Percentiles rank a stretch among this genome's conserved stretches.
Conservation (phyloP, 2,329 filamentous ascomycete species). For the Fusarium coicis region DNA sequence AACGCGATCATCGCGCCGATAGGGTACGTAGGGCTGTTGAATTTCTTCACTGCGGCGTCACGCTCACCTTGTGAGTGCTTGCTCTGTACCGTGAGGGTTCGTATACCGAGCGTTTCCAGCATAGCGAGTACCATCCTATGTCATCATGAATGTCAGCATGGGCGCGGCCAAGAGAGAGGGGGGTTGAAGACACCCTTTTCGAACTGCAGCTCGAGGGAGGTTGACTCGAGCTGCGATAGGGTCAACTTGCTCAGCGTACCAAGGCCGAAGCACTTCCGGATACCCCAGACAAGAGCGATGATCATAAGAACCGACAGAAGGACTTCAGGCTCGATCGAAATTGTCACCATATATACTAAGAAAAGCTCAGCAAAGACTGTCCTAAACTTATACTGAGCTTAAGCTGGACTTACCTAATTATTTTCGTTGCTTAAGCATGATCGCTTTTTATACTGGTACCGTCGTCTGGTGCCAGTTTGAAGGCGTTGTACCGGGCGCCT, state of each 20-base stretch:
- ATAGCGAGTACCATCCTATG: too few species aligned
- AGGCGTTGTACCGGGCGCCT: background rate
- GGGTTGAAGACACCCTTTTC: too few species aligned
- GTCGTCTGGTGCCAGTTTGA: background rate
- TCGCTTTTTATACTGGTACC: background rate
- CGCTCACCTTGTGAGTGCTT: too few species aligned
- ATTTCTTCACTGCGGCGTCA: accelerated
- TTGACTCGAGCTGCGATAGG: background rate
- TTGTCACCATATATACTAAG: background rate
- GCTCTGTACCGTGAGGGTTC: too few species aligned
- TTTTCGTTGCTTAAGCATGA: too few species aligned
- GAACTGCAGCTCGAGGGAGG: too few species aligned
- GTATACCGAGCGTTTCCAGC: too few species aligned
- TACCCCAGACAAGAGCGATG: background rate
- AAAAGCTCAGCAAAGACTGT: accelerated
- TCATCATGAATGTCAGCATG: too few species aligned
- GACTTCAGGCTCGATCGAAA: accelerated
- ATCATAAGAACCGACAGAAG: accelerated
- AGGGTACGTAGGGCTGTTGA: too few species aligned
- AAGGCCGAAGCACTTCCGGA: background rate
- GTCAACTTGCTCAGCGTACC: background rate
- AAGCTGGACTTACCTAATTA: accelerated
- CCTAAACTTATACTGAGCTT: background rate
- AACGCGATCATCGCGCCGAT: too few species aligned
- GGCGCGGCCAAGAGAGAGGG: too few species aligned